These are phyloP conservation scores for Ascochyta lentis DNA, from an alignment of 2,329 filamentous ascomycete genomes.

Conservation along the genomic window DNA sequence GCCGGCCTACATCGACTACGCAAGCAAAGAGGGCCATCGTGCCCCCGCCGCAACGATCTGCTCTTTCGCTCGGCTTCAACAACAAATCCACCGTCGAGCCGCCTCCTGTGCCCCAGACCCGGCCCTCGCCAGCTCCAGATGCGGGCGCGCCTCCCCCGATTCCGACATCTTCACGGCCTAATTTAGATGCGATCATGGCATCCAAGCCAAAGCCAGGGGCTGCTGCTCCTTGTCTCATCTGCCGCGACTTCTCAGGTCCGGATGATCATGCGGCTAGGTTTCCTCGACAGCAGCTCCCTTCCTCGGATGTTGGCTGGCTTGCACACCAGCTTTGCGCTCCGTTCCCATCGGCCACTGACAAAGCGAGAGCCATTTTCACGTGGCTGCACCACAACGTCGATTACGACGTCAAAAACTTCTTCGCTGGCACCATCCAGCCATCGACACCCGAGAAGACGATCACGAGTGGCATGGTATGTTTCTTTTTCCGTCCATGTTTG, in stretches of 20 bases:
- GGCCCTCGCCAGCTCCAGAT: constrained; percentile 23
- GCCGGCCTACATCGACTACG: constrained; percentile 15
- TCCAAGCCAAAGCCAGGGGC: constrained; percentile 44
- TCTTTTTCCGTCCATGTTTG: no score
- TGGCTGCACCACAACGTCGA: constrained; percentile 95
- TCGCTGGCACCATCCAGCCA: constrained; percentile 70
- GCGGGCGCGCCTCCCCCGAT: constrained; percentile 56
- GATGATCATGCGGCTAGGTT: constrained; percentile 80
- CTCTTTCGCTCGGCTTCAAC: constrained; percentile 56
- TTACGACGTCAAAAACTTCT: constrained; percentile 84
- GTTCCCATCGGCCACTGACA: constrained; percentile 84
- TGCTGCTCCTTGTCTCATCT: constrained; percentile 69
- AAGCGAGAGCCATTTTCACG: constrained; percentile 89
- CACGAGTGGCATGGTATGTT: constrained; percentile 64
- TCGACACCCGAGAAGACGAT: constrained; percentile 77
- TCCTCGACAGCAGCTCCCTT: constrained; percentile 74
- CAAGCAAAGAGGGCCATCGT: constrained; percentile 21
- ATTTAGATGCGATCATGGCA: constrained; percentile 63
- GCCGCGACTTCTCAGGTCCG: constrained; percentile 84
- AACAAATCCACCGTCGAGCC: constrained; percentile 49
- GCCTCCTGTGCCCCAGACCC: constrained; percentile 37
- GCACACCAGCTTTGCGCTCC: constrained; percentile 78
- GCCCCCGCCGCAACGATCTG: constrained; percentile 51
- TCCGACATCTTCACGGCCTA: constrained; percentile 62
- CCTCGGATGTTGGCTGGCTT: constrained; percentile 72